These are phyloP conservation scores for Neurospora sp. DNA, from an alignment of 495 filamentous ascomycete species.

Conservation along the genomic window DNA sequence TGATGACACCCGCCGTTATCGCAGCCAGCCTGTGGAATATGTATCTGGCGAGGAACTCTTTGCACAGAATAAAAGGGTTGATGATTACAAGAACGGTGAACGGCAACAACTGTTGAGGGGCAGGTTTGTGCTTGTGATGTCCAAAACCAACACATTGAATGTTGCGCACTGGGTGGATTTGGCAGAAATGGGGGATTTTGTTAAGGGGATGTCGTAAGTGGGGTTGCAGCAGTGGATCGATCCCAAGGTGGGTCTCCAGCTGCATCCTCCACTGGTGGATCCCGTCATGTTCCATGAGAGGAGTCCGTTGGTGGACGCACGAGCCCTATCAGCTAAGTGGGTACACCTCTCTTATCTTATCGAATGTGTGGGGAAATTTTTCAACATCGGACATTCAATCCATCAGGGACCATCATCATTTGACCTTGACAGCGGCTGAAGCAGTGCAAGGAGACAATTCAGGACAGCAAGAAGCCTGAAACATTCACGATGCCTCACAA, in stretches of 20 bases:
- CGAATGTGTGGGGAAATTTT: constrained; percentile 7
- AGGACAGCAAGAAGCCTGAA: neutral
- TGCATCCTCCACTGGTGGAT: neutral
- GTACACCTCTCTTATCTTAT: constrained; percentile 9
- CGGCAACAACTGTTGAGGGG: neutral
- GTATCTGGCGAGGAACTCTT: neutral
- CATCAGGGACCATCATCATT: neutral
- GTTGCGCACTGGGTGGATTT: neutral
- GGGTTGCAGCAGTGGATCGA: neutral
- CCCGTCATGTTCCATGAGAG: neutral
- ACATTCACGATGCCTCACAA: constrained; percentile 66
- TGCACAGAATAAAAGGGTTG: neutral
- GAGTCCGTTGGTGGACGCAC: neutral
- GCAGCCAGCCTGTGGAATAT: neutral
- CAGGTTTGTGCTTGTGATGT: neutral
- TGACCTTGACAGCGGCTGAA: neutral
- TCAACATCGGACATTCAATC: neutral
- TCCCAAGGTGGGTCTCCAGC: neutral
- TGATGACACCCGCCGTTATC: neutral
- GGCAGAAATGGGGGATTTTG: neutral
- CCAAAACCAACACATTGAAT: neutral
- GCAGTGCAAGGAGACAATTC: constrained; percentile 1
- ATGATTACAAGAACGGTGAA: neutral
- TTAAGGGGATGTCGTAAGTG: neutral
- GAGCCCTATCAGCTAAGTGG: neutral